Base-by-base conservation (phyloP, 2,329 filamentous ascomycete species). In the Gliomastix tumulicola region DNA sequence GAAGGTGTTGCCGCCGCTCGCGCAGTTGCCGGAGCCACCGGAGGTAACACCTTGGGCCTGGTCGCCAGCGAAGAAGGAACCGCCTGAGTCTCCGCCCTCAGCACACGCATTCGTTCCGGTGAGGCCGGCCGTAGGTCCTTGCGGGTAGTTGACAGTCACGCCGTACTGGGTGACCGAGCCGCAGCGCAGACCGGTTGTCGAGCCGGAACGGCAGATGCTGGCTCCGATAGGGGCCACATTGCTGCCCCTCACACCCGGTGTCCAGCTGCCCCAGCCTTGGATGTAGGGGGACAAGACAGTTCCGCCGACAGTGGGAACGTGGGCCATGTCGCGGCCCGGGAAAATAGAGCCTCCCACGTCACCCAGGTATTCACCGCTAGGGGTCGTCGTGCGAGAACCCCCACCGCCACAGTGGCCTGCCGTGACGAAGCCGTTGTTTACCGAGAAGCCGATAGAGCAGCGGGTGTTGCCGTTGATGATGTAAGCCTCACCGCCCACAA, bases 21-120 rank as follows among this genome's bases (percentile, higher is more conserved):
- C 34, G 54, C 60, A 63, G 57, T 61, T 38, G 28, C 59, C 60
- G 33, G 51, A 58, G 43, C 59, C 60, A 49, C 60, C 60, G 2
- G 60, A 63, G 46, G 58, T 62, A 43, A 63, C 59, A 49, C 60
- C 60, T 52, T 63, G 60, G 39, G 60, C 60, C 53, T 63, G 59
- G 37, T 55, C 33, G 35, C 60, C 60, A 38, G 58, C 49, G 56
- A 59, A 62, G 37, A 49, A 62, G 23, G 60, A 56, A 40, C 60
- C 60, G 36, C 60, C 60, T 34, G 60, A 63, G 55, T 63, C 60
- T 41, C 60, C 60, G 43, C 56, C 56, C 56, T 62, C 59, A 35
- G 59, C 58, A 48, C 60, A 63, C 32, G 59, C 59, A 36, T 42
- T 60, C 38, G 60, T 63, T 38, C 56, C 54, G 39, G 60, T 63